Base-by-base conservation (phyloP, 2,329 filamentous ascomycete genomes). In the Penicillium sp. region DNA sequence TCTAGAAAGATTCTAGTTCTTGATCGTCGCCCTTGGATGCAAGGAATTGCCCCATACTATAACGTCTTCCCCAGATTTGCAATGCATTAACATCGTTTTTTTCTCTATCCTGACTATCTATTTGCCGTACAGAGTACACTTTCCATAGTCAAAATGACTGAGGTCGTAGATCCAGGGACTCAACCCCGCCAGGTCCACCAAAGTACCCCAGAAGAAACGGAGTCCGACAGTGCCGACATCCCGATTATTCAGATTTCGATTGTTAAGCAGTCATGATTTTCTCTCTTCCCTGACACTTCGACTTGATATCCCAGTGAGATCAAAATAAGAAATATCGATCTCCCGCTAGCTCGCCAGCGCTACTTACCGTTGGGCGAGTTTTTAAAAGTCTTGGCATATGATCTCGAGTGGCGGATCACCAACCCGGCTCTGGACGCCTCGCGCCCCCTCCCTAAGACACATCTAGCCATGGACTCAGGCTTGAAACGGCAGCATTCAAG, bases 371-470 rank as follows among this genome's bases (percentile, higher is more conserved):
- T n/a, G 34, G 16, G 53, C 43, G 27, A 46, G 10, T 45, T 43
- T 29, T 47, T 27, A 21, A 43, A 55, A 46, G 59, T 56, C 59
- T 63, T 63, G 61, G 61, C 61, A 59, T 63, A 52, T 54, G 47
- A 56, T 24, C 38, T 44, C 39, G 16, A 36, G 39, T 39, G 53
- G 55, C 57, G 57, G 38, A 59, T 60, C 49, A 49, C 59, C 54
- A 47, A 18, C 57, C 43, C 51, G 43, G 60, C 29, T 44, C 52
- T 55, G 54, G 43, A 55, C 38, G 54, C 49, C 38, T 29, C 34
- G 21, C 34, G 21, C 36, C 14, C 31, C 10, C 22, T 48, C 18
- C 36, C 8, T 44, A 34, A 8, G 43, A 34, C 45, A 14, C 38
- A 43, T 53, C 18, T 59, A 49, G 21, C 18, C 38, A 53, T 53